Evolutionary conservation across 2,329 filamentous ascomycete genomes (phyloP), one percentile per base, ranked within the genome.

Genomic region (Simplicillium aogashimaense): DNA sequence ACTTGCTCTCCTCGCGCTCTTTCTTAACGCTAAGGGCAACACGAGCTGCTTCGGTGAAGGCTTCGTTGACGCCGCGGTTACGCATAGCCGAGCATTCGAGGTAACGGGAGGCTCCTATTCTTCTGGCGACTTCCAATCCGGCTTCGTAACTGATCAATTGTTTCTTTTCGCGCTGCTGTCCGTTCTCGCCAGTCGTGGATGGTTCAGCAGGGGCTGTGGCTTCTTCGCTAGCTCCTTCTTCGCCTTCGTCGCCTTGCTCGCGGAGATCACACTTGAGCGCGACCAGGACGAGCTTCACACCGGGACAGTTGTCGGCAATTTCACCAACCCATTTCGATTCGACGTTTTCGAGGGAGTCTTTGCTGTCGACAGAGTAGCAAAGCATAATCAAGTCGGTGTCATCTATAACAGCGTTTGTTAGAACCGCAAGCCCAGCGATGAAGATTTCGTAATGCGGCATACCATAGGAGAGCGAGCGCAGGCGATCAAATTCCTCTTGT

Each of bases 331-430:
- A 98, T 67, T 98, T 98, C 52, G 86, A 90, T 63, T 95, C 88
- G 45, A 98, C 88, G 75, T 98, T 98, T 63, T 98, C 92, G 45
- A 98, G 78, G 3, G 89, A 95, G 63, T 95, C 89, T 51, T 84
- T 87, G 59, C 86, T 95, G 65, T 98, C 92, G 59, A 97, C 86
- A 53, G 86, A 92, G 67, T 97, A 98, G 71, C 92, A 98, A 51
- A 98, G 85, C 84, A 98, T 95, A 54, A 98, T 95, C 35, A 94
- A 81, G 58, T 98, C 92, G 39, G 92, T 98, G 59, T 98, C 92
- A 50, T 82, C 71, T 74, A 44, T 28, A 49, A 18, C 14, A 15
- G 16, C n/a, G 6, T 4, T 15, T 7, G 15, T 32, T 32, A 32
- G 30, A n/a, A 32, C 13, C n/a, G 11, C 30, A n/a, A 15, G 13